These are phyloP conservation scores for Penicillium sp. DNA, from an alignment of 2,329 filamentous ascomycete genomes.

Conservation along the genomic window DNA sequence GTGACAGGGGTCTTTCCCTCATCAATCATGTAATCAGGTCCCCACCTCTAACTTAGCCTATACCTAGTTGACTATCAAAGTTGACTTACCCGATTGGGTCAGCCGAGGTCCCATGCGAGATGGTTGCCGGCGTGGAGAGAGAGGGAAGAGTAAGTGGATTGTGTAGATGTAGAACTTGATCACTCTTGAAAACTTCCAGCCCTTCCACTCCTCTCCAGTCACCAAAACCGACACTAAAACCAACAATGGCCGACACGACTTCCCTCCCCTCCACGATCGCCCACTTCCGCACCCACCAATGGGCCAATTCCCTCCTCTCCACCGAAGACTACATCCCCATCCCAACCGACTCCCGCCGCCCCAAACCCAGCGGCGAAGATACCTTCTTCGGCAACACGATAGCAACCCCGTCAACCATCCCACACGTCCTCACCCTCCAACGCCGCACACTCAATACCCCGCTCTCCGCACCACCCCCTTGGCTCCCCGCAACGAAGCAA, in stretches of 20 bases:
- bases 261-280: slow-evolving; percentile 19
- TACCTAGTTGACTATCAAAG: too few species aligned
- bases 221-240: neutral
- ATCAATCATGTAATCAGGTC: neutral
- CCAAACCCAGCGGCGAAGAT: slow-evolving; percentile 48
- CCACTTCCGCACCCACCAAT: slow-evolving; percentile 32
- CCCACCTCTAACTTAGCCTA: too few species aligned
- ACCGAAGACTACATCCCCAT: slow-evolving; percentile 42
- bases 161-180: neutral
- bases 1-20: neutral
- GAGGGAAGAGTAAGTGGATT: neutral
- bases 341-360: slow-evolving; percentile 42
- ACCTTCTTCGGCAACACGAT: slow-evolving; percentile 46
- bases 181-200: too few species aligned
- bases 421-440: slow-evolving; percentile 44
- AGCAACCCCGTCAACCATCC: slow-evolving; percentile 43
- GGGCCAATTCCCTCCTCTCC: slow-evolving; percentile 36
- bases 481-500: slow-evolving; percentile 30
- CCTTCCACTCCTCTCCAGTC: neutral
- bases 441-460: slow-evolving; percentile 30
- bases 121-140: neutral
- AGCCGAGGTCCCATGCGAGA: slow-evolving; percentile 10
- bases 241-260: slow-evolving; percentile 20
- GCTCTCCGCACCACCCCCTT: slow-evolving; percentile 24
- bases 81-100: slow-evolving; percentile 9